phyloP scores from a whole-genome alignment of 2,329 filamentous ascomycete genomes.

The Colletotrichum destructivum region DNA sequence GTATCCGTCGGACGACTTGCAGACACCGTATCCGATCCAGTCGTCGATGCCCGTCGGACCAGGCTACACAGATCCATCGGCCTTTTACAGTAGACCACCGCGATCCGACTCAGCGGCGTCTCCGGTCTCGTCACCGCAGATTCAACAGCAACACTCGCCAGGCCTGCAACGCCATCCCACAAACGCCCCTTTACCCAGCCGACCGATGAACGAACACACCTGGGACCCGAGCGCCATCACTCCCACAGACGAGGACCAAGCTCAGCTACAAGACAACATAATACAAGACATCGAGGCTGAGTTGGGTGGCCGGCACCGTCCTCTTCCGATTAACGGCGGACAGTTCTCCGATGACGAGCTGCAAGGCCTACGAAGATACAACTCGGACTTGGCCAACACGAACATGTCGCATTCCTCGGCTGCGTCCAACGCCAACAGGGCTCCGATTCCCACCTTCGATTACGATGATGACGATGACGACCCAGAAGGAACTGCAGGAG shows the following conservation, averaged over 20 bases:
- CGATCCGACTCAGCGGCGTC: conserved; percentile 68
- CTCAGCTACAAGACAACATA: conserved; percentile 63
- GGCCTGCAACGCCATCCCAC: conserved; percentile 72
- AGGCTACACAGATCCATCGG: conserved; percentile 65
- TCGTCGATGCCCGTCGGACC: conserved; percentile 69
- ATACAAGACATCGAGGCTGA: conserved; percentile 73
- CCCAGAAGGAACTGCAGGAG: conserved; percentile 86
- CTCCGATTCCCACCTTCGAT: conserved; percentile 55
- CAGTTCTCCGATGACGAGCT: conserved; percentile 62
- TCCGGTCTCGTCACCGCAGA: conserved; percentile 61
- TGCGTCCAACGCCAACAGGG: conserved; percentile 58
- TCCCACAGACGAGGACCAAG: conserved; percentile 48
- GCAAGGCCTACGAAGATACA: conserved; percentile 64
- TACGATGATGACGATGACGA: conserved; percentile 83
- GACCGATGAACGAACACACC: conserved; percentile 62
- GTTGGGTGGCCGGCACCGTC: conserved; percentile 59
- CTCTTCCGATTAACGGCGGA: conserved; percentile 61
- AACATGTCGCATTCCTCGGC: conserved; percentile 58
- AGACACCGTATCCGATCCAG: conserved; percentile 67
- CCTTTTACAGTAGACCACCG: conserved; percentile 60
- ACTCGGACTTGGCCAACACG: conserved; percentile 62
- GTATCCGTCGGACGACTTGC: conserved; percentile 54
- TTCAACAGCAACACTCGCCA: conserved; percentile 58
- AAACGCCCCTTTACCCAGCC: conserved; percentile 71
- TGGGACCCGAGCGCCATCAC: conserved; percentile 57